Percentiles rank a stretch among this genome's conserved stretches.
Evolutionary conservation across 2,329 filamentous ascomycete genomes (phyloP).

Genomic region (Penicillium sp.): DNA sequence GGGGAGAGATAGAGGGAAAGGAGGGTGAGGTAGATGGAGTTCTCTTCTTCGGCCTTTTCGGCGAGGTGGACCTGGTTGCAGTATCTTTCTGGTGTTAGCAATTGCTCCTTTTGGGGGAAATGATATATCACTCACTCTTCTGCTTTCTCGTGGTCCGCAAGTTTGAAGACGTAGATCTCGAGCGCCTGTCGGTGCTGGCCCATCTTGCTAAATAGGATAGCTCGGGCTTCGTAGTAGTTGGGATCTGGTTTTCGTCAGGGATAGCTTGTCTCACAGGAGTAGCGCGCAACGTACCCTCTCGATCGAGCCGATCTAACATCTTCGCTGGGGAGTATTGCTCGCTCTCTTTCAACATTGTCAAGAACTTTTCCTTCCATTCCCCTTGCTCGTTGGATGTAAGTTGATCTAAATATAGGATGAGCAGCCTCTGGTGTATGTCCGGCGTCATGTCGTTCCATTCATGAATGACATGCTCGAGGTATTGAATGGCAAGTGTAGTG

Average conservation of each 20-base stretch:
- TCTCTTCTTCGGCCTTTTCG: slow-evolving; percentile 49
- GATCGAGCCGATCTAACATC: slow-evolving; percentile 68
- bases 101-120: neutral
- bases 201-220: slow-evolving; percentile 88
- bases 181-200: slow-evolving; percentile 88
- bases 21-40: slow-evolving; percentile 84
- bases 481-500: slow-evolving; percentile 61
- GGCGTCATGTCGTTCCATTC: slow-evolving; percentile 77
- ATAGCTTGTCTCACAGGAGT: neutral
- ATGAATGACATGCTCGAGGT: slow-evolving; percentile 81
- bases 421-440: slow-evolving; percentile 76
- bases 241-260: slow-evolving; percentile 50
- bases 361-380: slow-evolving; percentile 56
- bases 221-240: slow-evolving; percentile 77
- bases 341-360: slow-evolving; percentile 67
- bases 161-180: slow-evolving; percentile 95
- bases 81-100: slow-evolving; percentile 48
- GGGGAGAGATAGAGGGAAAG: slow-evolving; percentile 83
- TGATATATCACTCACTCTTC: slow-evolving; percentile 61
- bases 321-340: slow-evolving; percentile 69
- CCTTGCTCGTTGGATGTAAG: slow-evolving; percentile 39
- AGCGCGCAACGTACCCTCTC: slow-evolving; percentile 55
- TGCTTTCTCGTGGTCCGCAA: slow-evolving; percentile 76
- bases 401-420: slow-evolving; percentile 59
- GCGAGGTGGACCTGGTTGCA: slow-evolving; percentile 75